phyloP scores from a whole-genome alignment of 2,329 filamentous ascomycete species.

The Cryphonectria carpinicola region DNA sequence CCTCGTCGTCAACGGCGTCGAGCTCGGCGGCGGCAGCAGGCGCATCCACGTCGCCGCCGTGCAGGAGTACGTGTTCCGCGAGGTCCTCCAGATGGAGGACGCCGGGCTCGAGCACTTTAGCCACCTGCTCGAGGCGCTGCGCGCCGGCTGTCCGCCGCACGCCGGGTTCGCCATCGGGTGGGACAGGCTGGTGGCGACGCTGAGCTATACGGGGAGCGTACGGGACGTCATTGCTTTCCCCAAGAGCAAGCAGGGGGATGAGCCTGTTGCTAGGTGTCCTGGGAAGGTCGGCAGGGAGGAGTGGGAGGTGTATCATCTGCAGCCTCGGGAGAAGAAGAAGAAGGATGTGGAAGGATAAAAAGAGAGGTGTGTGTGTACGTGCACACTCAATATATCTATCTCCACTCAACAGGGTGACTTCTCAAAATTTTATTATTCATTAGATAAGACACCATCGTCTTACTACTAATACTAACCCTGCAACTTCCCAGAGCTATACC shows the following conservation, averaged over 20 bases:
- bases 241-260: constrained; percentile 88
- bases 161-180: constrained; percentile 93
- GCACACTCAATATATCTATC: background rate
- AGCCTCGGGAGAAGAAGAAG: background rate
- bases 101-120: constrained; percentile 78
- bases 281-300: constrained; percentile 65
- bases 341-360: background rate
- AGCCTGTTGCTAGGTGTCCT: constrained; percentile 80
- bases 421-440: background rate
- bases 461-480: too few relatives aligned
- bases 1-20: constrained; percentile 91
- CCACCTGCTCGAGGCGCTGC: constrained; percentile 81
- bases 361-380: background rate
- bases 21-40: constrained; percentile 89
- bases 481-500: background rate
- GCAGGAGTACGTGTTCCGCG: constrained; percentile 82
- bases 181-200: constrained; percentile 80
- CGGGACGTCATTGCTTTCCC: constrained; percentile 96
- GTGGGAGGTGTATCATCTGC: constrained; percentile 52
- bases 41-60: constrained; percentile 86
- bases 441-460: background rate
- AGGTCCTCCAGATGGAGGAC: constrained; percentile 78
- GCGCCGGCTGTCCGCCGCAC: constrained; percentile 89
- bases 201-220: constrained; percentile 77
- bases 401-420: background rate